Evolutionary conservation across 164 flowering plant genomes (phyloP).

Genomic region (Magnolia sinica): DNA sequence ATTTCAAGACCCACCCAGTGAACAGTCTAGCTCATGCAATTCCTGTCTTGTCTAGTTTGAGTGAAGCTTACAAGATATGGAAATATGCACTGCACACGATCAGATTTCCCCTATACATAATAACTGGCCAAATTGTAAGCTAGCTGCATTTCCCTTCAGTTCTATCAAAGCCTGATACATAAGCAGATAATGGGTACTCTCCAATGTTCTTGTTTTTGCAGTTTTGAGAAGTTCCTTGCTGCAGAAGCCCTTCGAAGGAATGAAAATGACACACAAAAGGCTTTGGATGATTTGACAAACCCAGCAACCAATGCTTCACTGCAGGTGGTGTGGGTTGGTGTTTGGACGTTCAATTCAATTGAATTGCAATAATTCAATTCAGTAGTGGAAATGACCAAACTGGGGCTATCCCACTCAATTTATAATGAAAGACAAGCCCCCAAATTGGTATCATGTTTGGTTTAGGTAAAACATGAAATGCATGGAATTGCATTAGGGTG

Average conservation of each 20-base stretch:
- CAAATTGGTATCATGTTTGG: too few species aligned
- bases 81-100: too few species aligned
- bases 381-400: neutral
- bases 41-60: too few species aligned
- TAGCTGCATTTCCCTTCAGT: neutral
- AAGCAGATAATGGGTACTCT: neutral
- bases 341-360: neutral
- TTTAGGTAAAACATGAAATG: too few species aligned
- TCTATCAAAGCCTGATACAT: neutral
- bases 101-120: too few species aligned
- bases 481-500: too few species aligned
- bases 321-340: constrained; percentile 39
- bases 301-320: constrained; percentile 60
- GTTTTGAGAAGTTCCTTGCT: constrained; percentile 75
- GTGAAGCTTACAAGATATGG: too few species aligned
- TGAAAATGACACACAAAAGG: constrained; percentile 72
- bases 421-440: too few species aligned
- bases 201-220: constrained; percentile 14
- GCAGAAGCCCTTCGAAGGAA: constrained; percentile 92
- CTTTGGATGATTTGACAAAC: constrained; percentile 85
- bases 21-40: too few species aligned
- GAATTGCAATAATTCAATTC: neutral
- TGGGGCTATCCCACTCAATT: too few species aligned
- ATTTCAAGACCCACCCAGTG: too few species aligned
- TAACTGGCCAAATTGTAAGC: too few species aligned